phyloP scores from a whole-genome alignment of 1,284 basidiomycete genomes.

The Marasmius tenuissimus region DNA sequence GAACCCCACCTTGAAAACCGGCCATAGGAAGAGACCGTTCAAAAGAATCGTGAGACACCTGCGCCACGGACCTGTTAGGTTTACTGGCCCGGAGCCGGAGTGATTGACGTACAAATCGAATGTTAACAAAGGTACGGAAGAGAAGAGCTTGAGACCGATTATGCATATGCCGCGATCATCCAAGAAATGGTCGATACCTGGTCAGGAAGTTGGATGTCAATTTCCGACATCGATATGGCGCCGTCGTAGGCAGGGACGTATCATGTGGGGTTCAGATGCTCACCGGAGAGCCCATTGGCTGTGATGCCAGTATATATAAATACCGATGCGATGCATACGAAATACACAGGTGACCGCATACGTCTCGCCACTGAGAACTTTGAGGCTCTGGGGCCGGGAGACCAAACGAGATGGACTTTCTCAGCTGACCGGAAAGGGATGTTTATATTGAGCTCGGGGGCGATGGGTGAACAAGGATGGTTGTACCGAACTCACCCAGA shows the following conservation, averaged over 20 bases:
- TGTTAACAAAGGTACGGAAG: slow-evolving; percentile 30
- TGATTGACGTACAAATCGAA: slow-evolving; percentile 30
- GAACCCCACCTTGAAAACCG: too few species aligned
- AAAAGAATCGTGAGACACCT: not conserved
- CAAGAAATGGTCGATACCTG: slow-evolving; percentile 24
- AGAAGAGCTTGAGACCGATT: slow-evolving; percentile 31
- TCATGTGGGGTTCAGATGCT: not conserved
- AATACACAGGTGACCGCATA: not conserved
- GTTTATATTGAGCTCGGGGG: not conserved
- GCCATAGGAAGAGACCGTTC: too few species aligned
- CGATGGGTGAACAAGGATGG: not conserved
- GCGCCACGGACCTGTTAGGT: not conserved
- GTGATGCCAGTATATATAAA: not conserved
- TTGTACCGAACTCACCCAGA: not conserved
- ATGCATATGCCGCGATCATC: slow-evolving; percentile 26
- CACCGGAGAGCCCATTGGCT: not conserved
- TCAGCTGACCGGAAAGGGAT: not conserved
- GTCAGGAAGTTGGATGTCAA: slow-evolving; percentile 13
- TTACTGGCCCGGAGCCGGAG: not conserved
- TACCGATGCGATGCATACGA: not conserved
- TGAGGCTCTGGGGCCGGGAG: not conserved
- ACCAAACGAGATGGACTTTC: slow-evolving; percentile 5
- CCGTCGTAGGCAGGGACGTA: too few species aligned
- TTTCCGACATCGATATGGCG: not conserved
- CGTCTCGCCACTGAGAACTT: not conserved